These are phyloP conservation scores for Ophiocytium majus DNA, from an alignment of 352 stramenopile species.

Conservation along the genomic window DNA sequence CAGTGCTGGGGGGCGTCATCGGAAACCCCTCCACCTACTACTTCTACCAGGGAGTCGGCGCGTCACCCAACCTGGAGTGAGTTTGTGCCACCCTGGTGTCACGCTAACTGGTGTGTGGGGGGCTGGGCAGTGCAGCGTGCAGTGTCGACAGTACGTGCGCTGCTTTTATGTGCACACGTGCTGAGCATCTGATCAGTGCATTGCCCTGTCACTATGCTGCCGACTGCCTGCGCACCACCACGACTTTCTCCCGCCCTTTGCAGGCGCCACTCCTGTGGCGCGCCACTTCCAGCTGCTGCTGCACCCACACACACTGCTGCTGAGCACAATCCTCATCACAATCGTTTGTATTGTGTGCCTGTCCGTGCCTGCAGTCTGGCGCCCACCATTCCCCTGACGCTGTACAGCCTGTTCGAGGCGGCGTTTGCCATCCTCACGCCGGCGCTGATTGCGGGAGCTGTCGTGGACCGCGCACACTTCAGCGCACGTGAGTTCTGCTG, in stretches of 20 bases:
- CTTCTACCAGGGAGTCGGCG: slow-evolving; percentile 65
- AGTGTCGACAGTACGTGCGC: background rate
- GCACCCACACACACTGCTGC: too few relatives aligned
- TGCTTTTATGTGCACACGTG: background rate
- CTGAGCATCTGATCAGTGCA: background rate
- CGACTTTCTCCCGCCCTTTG: too few relatives aligned
- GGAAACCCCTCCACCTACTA: slow-evolving; percentile 60
- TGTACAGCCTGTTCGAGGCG: slow-evolving; percentile 75
- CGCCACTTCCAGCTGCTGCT: too few relatives aligned
- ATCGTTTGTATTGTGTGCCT: background rate
- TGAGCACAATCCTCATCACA: too few relatives aligned
- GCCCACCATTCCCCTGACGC: slow-evolving; percentile 66
- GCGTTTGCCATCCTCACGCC: slow-evolving; percentile 75
- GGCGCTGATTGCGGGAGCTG: slow-evolving; percentile 68
- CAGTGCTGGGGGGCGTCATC: slow-evolving; percentile 22
- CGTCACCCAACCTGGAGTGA: slow-evolving; percentile 56
- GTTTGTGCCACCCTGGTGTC: background rate
- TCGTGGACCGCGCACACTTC: slow-evolving; percentile 78
- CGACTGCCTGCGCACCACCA: too few relatives aligned
- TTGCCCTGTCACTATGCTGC: background rate
- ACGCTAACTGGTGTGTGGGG: background rate
- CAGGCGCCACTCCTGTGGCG: too few relatives aligned
- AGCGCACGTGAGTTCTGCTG: slow-evolving; percentile 54
- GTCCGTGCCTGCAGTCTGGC: slow-evolving; percentile 61
- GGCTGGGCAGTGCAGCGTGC: background rate